These are phyloP conservation scores for Ustilago tritici DNA, from an alignment of 1,284 basidiomycete species.

Conservation along the genomic window DNA sequence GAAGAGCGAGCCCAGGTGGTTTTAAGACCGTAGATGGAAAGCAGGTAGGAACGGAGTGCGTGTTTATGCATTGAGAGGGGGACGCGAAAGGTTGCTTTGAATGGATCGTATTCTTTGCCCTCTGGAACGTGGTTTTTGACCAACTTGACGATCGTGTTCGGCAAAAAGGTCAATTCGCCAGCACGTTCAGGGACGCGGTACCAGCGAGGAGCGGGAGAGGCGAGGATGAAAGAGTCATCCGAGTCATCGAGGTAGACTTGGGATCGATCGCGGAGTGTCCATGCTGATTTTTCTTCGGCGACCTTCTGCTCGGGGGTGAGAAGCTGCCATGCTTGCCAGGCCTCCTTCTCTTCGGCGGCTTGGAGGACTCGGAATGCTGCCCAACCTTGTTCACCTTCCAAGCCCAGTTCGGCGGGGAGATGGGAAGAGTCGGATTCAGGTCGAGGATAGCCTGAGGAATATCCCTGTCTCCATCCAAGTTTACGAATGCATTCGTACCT, in stretches of 20 bases:
- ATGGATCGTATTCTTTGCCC: slow-evolving; percentile 88
- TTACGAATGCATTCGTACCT: slow-evolving; percentile 57
- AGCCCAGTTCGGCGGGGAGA: slow-evolving; percentile 28
- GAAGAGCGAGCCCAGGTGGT: slow-evolving; percentile 94
- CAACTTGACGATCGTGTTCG: slow-evolving; percentile 85
- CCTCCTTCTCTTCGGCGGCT: slow-evolving; percentile 41
- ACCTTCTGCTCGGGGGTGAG: slow-evolving; percentile 42
- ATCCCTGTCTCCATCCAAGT: slow-evolving; percentile 67
- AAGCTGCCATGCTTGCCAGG: slow-evolving; percentile 60
- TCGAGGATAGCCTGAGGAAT: slow-evolving; percentile 63
- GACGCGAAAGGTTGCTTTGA: slow-evolving; percentile 92
- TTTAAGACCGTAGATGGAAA: slow-evolving; percentile 79
- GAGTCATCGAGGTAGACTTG: slow-evolving; percentile 65
- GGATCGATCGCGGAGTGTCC: slow-evolving; percentile 65
- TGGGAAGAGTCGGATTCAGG: slow-evolving; percentile 25
- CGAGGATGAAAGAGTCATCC: slow-evolving; percentile 51
- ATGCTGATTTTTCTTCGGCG: slow-evolving; percentile 59
- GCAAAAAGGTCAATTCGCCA: slow-evolving; percentile 86
- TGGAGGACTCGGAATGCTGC: slow-evolving; percentile 44
- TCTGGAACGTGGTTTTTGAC: slow-evolving; percentile 84
- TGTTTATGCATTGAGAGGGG: slow-evolving; percentile 86
- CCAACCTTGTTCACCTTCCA: slow-evolving; percentile 23
- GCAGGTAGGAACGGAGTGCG: slow-evolving; percentile 86
- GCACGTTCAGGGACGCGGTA: slow-evolving; percentile 60
- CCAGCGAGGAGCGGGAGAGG: slow-evolving; percentile 56